A percentile compares a stretch with the other conserved stretches of the same genome.
Conservation (phyloP, 208 protist species). For the Sergeia podlipaevii region DNA sequence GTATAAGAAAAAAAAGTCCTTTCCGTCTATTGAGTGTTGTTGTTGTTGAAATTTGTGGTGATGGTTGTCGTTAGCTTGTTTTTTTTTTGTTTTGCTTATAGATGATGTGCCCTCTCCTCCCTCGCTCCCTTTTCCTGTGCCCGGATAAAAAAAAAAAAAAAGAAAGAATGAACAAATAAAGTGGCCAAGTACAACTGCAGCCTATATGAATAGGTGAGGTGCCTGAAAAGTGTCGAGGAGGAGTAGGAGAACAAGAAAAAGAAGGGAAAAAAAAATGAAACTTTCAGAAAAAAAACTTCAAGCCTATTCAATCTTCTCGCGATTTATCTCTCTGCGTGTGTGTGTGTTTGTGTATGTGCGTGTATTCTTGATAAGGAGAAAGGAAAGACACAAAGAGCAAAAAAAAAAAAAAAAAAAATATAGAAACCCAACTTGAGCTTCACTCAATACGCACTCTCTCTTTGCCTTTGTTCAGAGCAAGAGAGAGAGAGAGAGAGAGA, state of each 20-base stretch:
- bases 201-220: background rate
- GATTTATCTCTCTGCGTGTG: background rate
- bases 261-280: constrained; percentile 7
- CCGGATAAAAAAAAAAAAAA: constrained; percentile 20
- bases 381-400: background rate
- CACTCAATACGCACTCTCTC: too few species aligned
- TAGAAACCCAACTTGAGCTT: background rate
- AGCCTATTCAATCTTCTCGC: background rate
- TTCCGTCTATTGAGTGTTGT: too few species aligned
- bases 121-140: too few species aligned
- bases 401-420: constrained; percentile 7
- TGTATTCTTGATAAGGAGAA: background rate
- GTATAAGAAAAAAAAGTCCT: background rate
- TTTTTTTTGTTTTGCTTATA: background rate
- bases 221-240: background rate
- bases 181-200: background rate
- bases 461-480: too few species aligned
- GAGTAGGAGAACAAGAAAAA: constrained; percentile 10
- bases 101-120: constrained; percentile 2
- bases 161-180: constrained; percentile 18
- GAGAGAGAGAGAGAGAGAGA: background rate
- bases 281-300: constrained; percentile 6
- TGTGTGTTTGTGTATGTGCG: background rate
- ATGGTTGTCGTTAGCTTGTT: background rate
- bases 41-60: constrained; percentile 10